Evolutionary conservation across 139 green algal species (phyloP), one percentile per base, ranked within the genome.

Genomic region (Ulvella scutata): DNA sequence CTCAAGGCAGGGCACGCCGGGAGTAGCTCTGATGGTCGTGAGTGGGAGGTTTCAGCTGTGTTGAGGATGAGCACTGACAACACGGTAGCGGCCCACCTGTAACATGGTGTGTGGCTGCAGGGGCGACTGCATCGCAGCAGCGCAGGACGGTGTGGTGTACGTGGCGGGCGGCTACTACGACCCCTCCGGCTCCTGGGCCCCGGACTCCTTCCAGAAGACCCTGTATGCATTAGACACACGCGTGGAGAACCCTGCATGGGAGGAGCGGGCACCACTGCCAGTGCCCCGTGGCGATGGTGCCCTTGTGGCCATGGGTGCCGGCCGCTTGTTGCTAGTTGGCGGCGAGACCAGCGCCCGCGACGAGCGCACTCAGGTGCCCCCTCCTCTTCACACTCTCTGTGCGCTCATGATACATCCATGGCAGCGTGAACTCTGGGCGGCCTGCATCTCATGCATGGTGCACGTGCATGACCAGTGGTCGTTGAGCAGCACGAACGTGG

Each of bases 321-420:
- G 61, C 60, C 78, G 82, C 72, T 62, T 88, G 37, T 44, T 88
- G 21, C 82, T 82, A 17, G 79, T 85, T 73, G 82, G 84, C 29
- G 84, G 84, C 2, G 84, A 88, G 72, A 74, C 75, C 33, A 67
- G 38, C 36, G 39, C 72, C 2, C 40, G 51, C 51, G 51, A 38
- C 29, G 39, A 35, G 23, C 67, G 38, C 74, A 78, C 35, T 29
- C 2, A 44, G 36, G 74, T 77, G 2, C 51, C n/a, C 51, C 13
- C 51, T 26, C 51, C 51, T 34, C 51, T 26, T 59, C 28, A 10
- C 29, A 40, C 62, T 20, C 31, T 35, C 28, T 77, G 40, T n/a
- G n/a, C n/a, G n/a, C n/a, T n/a, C n/a, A n/a, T n/a, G n/a, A n/a
- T n/a, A n/a, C n/a, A n/a, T n/a, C 43, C 77, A 80, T 40, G 74